phyloP scores from a whole-genome alignment of 164 flowering plant species.

The Sedum album region DNA sequence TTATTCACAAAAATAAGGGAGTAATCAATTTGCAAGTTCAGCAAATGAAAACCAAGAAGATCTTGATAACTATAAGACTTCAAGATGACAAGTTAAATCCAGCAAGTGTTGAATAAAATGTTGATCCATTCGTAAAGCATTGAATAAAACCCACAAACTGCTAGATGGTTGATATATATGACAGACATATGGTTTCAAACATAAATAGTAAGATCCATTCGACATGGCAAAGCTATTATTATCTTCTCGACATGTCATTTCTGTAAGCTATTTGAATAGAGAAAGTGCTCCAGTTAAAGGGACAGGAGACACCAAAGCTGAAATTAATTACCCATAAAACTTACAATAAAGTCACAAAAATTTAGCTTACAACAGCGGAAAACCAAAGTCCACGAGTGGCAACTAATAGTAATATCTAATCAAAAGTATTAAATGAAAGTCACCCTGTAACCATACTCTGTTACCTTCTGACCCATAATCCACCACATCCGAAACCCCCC shows the following conservation, averaged over 20 bases:
- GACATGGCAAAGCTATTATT: not conserved
- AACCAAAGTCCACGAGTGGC: not conserved
- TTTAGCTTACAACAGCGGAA: not conserved
- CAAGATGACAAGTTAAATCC: not conserved
- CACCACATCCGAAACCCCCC: not conserved
- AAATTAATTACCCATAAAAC: not conserved
- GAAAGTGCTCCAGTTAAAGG: no score
- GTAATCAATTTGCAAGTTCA: not conserved
- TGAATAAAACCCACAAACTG: not conserved
- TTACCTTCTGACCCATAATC: not conserved
- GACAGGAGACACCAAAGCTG: no score
- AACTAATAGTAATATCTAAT: not conserved
- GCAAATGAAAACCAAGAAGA: not conserved
- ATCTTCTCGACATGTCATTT: not conserved
- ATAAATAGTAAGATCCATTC: no score
- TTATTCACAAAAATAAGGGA: no score
- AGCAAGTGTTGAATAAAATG: not conserved
- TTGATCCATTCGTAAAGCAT: no score
- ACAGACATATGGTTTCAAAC: no score
- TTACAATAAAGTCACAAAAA: not conserved
- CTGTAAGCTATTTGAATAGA: not conserved
- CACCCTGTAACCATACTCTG: not conserved
- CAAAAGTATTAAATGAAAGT: not conserved
- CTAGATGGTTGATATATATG: not conserved
- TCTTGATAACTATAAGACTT: not conserved